A percentile compares a stretch with the other conserved stretches of the same genome.
These are phyloP conservation scores for Boechera retrofracta DNA, from an alignment of 345 rosid species.

Conservation along the genomic window DNA sequence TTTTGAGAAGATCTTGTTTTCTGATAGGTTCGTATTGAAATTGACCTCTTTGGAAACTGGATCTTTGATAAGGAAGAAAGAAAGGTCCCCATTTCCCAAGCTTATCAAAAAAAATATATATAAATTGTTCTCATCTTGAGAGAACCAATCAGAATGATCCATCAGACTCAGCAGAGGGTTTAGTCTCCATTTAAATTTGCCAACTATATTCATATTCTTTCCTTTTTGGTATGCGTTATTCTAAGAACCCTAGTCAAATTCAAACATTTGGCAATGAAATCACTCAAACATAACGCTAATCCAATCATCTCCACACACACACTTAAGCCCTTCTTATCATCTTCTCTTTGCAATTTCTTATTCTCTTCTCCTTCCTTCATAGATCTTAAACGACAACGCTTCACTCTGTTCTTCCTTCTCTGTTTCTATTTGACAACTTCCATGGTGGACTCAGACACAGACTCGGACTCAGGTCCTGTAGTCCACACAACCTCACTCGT, in stretches of 20 bases:
- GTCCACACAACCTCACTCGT: constrained; percentile 51
- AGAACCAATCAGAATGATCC: constrained; percentile 21
- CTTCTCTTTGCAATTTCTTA: neutral
- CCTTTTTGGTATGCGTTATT: constrained; percentile 1
- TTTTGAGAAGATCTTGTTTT: neutral
- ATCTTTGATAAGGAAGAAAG: neutral
- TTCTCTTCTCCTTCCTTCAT: neutral
- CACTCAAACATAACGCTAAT: neutral
- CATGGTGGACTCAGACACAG: constrained; percentile 23
- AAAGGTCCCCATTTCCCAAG: neutral
- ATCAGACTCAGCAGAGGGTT: constrained; percentile 29
- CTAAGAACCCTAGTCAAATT: constrained; percentile 16
- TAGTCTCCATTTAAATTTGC: neutral
- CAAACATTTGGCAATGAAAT: constrained; percentile 2
- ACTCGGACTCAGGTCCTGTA: constrained; percentile 43
- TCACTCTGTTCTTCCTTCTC: constrained; percentile 18
- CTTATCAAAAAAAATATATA: neutral
- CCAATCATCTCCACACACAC: neutral
- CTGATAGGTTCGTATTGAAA: neutral
- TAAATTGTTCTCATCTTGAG: neutral
- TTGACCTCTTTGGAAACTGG: constrained; percentile 21
- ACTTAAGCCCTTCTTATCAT: neutral
- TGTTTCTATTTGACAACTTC: constrained; percentile 20
- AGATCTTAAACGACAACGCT: constrained; percentile 3
- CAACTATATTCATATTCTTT: neutral